Percentiles rank a stretch among this genome's conserved stretches.
Evolutionary conservation across 2,329 filamentous ascomycete species (phyloP).

Genomic region (Colletotrichum sidae): DNA sequence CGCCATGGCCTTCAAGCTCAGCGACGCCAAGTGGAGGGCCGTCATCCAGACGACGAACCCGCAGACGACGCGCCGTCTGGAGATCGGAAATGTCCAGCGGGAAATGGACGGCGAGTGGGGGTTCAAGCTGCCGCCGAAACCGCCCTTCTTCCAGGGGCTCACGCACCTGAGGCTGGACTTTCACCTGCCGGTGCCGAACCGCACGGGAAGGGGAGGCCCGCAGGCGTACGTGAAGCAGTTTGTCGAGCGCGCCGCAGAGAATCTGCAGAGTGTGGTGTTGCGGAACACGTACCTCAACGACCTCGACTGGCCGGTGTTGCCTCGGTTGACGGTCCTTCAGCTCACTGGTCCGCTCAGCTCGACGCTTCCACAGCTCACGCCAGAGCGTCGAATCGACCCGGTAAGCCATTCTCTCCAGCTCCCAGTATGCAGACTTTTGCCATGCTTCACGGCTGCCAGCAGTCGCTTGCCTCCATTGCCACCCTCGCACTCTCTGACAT

Average conservation of each 20-base stretch:
- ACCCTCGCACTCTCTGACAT: neutral
- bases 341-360: constrained; percentile 26
- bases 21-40: constrained; percentile 31
- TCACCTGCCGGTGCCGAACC: constrained; percentile 3
- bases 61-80: constrained; percentile 30
- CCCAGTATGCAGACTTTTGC: too few species aligned
- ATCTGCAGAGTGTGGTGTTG: constrained; percentile 24
- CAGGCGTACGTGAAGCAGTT: constrained; percentile 30
- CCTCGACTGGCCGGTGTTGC: constrained; percentile 31
- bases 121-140: constrained; percentile 34
- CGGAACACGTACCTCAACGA: constrained; percentile 29
- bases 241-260: constrained; percentile 20
- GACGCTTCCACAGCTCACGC: constrained; percentile 16
- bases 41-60: constrained; percentile 36
- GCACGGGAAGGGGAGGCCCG: constrained; percentile 22
- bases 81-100: constrained; percentile 30
- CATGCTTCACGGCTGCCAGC: too few species aligned
- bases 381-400: constrained; percentile 28
- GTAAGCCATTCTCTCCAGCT: constrained; percentile 1
- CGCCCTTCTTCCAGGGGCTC: constrained; percentile 27
- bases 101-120: constrained; percentile 31
- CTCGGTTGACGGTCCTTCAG: constrained; percentile 31
- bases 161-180: constrained; percentile 25
- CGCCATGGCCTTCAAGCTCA: constrained; percentile 33
- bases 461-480: too few species aligned